phyloP scores from a whole-genome alignment of 202 grass and related monocot species.

The Miscanthus sacchariflorus region DNA sequence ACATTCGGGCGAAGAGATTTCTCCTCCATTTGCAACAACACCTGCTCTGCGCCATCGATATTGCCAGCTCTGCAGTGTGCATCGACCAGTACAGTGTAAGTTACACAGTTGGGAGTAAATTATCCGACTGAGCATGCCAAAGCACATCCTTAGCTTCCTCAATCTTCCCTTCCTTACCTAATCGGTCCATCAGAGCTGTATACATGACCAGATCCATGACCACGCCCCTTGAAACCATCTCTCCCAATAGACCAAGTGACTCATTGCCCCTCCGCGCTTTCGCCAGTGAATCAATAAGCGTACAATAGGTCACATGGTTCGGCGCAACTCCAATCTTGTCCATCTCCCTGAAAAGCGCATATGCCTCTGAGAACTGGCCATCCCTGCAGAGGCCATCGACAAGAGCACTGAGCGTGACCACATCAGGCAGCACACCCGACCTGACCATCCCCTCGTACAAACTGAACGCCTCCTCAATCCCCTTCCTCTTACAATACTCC shows the following conservation, averaged over 20 bases:
- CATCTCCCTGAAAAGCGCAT: conserved; percentile 83
- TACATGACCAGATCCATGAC: conserved; percentile 79
- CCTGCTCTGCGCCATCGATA: conserved; percentile 66
- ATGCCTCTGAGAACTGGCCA: conserved; percentile 65
- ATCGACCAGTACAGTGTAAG: conserved; percentile 76
- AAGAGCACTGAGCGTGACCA: conserved; percentile 68
- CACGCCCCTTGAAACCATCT: conserved; percentile 74
- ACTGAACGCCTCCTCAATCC: conserved; percentile 58
- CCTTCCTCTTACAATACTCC: conserved; percentile 62
- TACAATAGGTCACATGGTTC: conserved; percentile 87
- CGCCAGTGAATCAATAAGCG: conserved; percentile 70
- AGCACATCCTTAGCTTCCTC: conserved; percentile 59
- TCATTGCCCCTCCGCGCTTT: conserved; percentile 50
- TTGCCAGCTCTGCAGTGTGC: conserved; percentile 70
- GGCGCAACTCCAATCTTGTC: conserved; percentile 65
- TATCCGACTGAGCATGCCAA: conserved; percentile 52
- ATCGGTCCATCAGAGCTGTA: conserved; percentile 74
- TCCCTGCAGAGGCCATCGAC: conserved; percentile 67
- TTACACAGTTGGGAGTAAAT: conserved; percentile 65
- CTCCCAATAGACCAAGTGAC: conserved; percentile 56
- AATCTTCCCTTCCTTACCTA: conserved; percentile 64
- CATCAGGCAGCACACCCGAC: conserved; percentile 63
- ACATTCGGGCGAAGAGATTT: conserved; percentile 65
- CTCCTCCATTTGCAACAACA: conserved; percentile 66
- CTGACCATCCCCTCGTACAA: conserved; percentile 84